Evolutionary conservation across 2,329 filamentous ascomycete genomes (phyloP).

Genomic region (Talaromyces sp.): DNA sequence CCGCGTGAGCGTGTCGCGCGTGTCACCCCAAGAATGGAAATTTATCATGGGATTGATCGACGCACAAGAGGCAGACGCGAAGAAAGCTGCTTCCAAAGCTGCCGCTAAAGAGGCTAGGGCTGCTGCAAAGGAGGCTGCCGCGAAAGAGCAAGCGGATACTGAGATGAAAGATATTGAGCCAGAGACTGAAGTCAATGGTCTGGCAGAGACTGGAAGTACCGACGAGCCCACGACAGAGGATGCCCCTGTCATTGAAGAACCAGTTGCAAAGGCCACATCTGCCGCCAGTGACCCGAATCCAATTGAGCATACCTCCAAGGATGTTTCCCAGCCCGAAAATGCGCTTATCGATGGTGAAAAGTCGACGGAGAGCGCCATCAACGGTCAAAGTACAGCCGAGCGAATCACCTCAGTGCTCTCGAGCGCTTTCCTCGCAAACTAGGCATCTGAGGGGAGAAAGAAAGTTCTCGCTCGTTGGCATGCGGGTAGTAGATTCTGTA

Average conservation of each 20-base stretch:
- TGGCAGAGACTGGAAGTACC: neutral
- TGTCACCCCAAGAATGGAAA: conserved; percentile 47
- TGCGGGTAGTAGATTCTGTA: neutral
- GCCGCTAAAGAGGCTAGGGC: conserved; percentile 20
- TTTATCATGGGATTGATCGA: conserved; percentile 44
- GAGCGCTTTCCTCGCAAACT: neutral
- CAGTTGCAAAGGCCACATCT: neutral
- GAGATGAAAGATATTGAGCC: neutral
- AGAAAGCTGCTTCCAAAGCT: neutral
- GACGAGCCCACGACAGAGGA: neutral
- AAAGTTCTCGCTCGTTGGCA: neutral
- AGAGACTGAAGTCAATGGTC: neutral
- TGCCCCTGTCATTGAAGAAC: neutral
- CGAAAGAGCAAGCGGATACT: neutral
- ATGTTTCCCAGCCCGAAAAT: neutral
- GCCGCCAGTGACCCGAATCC: neutral
- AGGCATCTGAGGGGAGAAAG: neutral
- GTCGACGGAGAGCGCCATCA: conserved; percentile 2
- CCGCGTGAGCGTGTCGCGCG: conserved; percentile 69
- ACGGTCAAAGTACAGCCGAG: conserved; percentile 9
- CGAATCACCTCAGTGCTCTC: conserved; percentile 11
- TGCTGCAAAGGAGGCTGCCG: conserved; percentile 1
- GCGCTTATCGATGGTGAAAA: neutral
- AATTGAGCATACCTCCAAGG: neutral
- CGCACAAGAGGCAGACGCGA: conserved; percentile 20